Evolutionary conservation across 768 basidiomycete species (phyloP).

Genomic region (Leccinum incarnatum): DNA sequence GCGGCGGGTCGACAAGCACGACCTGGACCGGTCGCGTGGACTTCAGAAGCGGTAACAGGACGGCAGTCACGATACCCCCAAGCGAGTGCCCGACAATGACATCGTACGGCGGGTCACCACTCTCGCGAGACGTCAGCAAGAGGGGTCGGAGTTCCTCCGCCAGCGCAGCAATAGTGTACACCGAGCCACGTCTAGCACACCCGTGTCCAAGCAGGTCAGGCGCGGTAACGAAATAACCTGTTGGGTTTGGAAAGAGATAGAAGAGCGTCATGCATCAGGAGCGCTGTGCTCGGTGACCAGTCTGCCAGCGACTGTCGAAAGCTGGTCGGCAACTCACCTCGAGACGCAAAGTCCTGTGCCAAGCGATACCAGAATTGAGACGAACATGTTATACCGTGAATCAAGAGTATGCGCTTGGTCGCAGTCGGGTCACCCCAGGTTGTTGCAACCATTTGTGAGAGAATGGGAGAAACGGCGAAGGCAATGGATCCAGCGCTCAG

Average conservation of each 20-base stretch:
- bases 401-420: slow-evolving; percentile 15
- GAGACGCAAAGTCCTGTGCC: slow-evolving; percentile 12
- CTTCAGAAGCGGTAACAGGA: slow-evolving; percentile 16
- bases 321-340: slow-evolving; percentile 10
- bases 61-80: slow-evolving; percentile 13
- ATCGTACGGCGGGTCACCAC: background rate
- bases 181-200: background rate
- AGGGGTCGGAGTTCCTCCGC: slow-evolving; percentile 12
- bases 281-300: background rate
- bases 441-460: background rate
- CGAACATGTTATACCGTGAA: slow-evolving; percentile 20
- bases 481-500: background rate
- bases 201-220: slow-evolving; percentile 27
- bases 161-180: slow-evolving; percentile 16
- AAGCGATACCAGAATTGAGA: slow-evolving; percentile 18
- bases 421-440: slow-evolving; percentile 21
- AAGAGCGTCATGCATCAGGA: background rate
- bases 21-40: slow-evolving; percentile 5
- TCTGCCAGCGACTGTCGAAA: background rate
- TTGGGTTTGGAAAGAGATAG: background rate
- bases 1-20: slow-evolving; percentile 22
- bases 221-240: slow-evolving; percentile 26
- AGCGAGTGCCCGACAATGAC: slow-evolving; percentile 25
- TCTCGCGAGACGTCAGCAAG: background rate
- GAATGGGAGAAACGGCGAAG: background rate